A percentile compares a stretch with the other conserved stretches of the same genome.
These are phyloP conservation scores for Entrophospora sp. DNA, from an alignment of 192 early-diverging fungal species.

Conservation along the genomic window DNA sequence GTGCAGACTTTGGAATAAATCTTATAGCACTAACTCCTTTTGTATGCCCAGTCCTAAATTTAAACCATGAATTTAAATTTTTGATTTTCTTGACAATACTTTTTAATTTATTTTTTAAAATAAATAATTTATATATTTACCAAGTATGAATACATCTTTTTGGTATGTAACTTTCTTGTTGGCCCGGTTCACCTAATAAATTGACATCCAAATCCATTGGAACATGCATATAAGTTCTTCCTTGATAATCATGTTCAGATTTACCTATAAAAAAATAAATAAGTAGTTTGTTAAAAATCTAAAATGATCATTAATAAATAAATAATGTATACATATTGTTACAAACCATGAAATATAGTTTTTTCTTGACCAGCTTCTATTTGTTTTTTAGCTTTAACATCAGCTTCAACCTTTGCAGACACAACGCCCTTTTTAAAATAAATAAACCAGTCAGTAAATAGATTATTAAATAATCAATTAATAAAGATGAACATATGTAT, in stretches of 20 bases:
- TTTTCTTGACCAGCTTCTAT: constrained; percentile 55
- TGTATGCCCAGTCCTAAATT: constrained; percentile 61
- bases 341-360: constrained; percentile 72
- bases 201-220: constrained; percentile 83
- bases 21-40: constrained; percentile 86
- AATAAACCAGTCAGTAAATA: neutral
- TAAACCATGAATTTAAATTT: constrained; percentile 81
- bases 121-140: too few relatives aligned
- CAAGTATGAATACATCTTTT: constrained; percentile 84
- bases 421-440: constrained; percentile 29
- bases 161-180: constrained; percentile 76
- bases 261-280: constrained; percentile 31
- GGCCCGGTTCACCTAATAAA: constrained; percentile 60
- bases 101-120: too few relatives aligned
- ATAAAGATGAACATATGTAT: constrained; percentile 30
- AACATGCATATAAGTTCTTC: constrained; percentile 92
- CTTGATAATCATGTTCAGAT: constrained; percentile 81
- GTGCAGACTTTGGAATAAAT: constrained; percentile 85
- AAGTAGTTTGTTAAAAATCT: too few relatives aligned
- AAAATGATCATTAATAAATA: too few relatives aligned
- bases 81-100: too few relatives aligned
- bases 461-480: neutral
- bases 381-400: constrained; percentile 26
- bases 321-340: neutral
- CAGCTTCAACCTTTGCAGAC: constrained; percentile 22